Evolutionary conservation across 352 stramenopile species (phyloP).

Genomic region (Saprolegnia parasitica): DNA sequence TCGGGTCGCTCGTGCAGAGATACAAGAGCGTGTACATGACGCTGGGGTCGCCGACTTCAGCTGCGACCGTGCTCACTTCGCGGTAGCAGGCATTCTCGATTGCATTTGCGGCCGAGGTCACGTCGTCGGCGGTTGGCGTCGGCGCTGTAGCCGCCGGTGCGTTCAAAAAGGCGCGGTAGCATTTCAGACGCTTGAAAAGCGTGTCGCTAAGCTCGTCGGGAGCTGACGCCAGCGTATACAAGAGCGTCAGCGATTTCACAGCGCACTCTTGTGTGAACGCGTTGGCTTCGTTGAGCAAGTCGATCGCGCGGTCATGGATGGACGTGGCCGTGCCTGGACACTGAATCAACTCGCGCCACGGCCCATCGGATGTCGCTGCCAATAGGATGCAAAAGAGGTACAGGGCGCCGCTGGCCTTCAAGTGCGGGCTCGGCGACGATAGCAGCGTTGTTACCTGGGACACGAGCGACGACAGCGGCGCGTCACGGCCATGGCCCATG

Average conservation of each 20-base stretch:
- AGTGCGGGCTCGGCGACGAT: constrained; percentile 10
- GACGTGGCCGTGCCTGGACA: constrained; percentile 32
- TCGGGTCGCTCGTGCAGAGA: constrained; percentile 66
- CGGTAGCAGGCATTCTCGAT: constrained; percentile 78
- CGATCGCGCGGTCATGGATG: constrained; percentile 72
- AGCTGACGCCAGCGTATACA: constrained; percentile 41
- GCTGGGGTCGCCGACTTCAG: constrained; percentile 68
- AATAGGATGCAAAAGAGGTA: constrained; percentile 59
- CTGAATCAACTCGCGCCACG: constrained; percentile 41
- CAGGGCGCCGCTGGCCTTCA: constrained; percentile 51
- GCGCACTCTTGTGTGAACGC: constrained; percentile 65
- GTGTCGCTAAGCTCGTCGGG: constrained; percentile 65
- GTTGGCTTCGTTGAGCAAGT: constrained; percentile 71
- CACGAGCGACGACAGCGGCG: too few species aligned
- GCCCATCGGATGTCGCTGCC: not conserved
- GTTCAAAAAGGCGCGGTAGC: constrained; percentile 64
- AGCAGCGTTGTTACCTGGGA: not conserved
- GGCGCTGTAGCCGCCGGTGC: constrained; percentile 14
- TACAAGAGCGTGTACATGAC: constrained; percentile 81
- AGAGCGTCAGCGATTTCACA: constrained; percentile 70
- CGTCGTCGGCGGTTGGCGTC: constrained; percentile 32
- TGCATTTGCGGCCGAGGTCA: constrained; percentile 1
- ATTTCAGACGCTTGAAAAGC: constrained; percentile 69
- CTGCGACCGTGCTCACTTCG: constrained; percentile 78
- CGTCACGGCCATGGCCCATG: constrained; percentile 32